Evolutionary conservation across 495 filamentous ascomycete species (phyloP).

Genomic region (Penicillium dipodomyicola): DNA sequence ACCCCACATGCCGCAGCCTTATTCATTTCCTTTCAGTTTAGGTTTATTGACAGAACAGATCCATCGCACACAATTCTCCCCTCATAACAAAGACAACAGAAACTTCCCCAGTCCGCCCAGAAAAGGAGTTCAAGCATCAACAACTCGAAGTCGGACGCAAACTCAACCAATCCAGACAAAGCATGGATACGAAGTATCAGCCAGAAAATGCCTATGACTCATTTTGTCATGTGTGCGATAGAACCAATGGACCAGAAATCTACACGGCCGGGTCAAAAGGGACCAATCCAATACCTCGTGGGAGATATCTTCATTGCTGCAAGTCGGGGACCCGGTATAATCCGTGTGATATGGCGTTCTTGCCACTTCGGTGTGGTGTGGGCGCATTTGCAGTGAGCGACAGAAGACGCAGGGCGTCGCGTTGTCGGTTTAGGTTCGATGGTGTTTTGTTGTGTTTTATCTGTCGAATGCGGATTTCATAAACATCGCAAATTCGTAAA

Average conservation of each 20-base stretch:
- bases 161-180: constrained; percentile 33
- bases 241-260: constrained; percentile 28
- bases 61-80: constrained; percentile 1
- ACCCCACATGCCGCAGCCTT: constrained; percentile 5
- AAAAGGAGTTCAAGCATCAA: constrained; percentile 44
- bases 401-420: constrained; percentile 11
- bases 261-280: constrained; percentile 39
- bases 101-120: constrained; percentile 6
- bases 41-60: constrained; percentile 9
- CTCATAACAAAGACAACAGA: constrained; percentile 5
- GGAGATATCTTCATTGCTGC: constrained; percentile 47
- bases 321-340: constrained; percentile 40
- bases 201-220: constrained; percentile 18
- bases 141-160: constrained; percentile 34
- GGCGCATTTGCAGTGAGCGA: constrained; percentile 19
- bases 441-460: constrained; percentile 15
- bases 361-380: constrained; percentile 14
- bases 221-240: constrained; percentile 24
- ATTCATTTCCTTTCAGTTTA: constrained; percentile 3
- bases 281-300: constrained; percentile 44
- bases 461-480: constrained; percentile 15
- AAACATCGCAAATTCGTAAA: constrained; percentile 11
- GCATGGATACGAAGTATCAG: constrained; percentile 3
- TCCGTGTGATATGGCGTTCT: constrained; percentile 37
- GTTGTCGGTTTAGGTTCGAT: constrained; percentile 12